phyloP scores from a whole-genome alignment of 805 yeast genomes.

The Debaryomyces tyrocola region DNA sequence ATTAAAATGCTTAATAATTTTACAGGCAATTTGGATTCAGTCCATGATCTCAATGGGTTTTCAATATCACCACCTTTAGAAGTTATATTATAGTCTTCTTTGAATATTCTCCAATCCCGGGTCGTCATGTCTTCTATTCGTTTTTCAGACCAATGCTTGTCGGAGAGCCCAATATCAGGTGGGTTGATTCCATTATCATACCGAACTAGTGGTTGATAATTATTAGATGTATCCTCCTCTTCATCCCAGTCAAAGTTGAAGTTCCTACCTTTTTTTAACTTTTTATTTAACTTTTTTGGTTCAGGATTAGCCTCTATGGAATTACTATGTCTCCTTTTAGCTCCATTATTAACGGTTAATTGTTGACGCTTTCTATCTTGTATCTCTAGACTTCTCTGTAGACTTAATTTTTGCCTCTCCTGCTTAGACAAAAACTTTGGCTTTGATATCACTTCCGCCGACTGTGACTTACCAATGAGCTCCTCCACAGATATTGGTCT shows the following conservation, averaged over 20 bases:
- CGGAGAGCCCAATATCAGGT: constrained; percentile 14
- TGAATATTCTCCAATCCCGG: constrained; percentile 88
- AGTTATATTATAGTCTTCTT: constrained; percentile 71
- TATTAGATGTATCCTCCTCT: constrained; percentile 61
- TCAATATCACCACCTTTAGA: constrained; percentile 46
- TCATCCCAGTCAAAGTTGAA: constrained; percentile 72
- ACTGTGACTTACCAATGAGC: constrained; percentile 11
- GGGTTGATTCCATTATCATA: constrained; percentile 9
- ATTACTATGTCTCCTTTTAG: neutral
- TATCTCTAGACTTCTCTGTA: constrained; percentile 4
- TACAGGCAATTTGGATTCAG: constrained; percentile 50
- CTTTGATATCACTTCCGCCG: constrained; percentile 3
- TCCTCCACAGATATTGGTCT: constrained; percentile 28
- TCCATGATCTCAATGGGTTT: constrained; percentile 75
- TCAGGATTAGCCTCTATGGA: neutral
- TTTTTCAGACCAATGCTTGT: constrained; percentile 69
- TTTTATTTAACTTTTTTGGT: constrained; percentile 7
- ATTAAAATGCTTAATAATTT: constrained; percentile 28
- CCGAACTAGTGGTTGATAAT: constrained; percentile 42
- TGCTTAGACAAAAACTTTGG: constrained; percentile 23
- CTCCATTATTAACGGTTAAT: neutral
- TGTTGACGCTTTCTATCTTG: constrained; percentile 1
- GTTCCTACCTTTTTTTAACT: constrained; percentile 21
- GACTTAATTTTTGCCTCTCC: constrained; percentile 14
- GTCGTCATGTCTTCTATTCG: constrained; percentile 61